Base-by-base conservation (phyloP, 805 yeast genomes). In the Lipomyces japonicus region DNA sequence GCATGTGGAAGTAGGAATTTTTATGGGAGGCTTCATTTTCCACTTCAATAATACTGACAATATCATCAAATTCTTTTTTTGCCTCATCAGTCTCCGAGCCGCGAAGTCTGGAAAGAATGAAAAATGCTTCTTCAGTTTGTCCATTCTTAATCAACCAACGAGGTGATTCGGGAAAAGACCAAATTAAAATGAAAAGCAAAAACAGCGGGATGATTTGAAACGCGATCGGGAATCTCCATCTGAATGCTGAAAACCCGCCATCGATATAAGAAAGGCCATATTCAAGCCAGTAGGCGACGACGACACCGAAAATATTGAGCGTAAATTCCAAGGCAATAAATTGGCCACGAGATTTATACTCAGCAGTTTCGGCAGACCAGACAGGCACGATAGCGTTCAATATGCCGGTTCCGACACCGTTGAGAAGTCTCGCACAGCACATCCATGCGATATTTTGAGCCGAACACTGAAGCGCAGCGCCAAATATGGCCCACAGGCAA, bases 141-240 rank as follows among this genome's bases (percentile, higher is more conserved):
- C 84, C 81, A 55, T 82, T 80, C 62, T 80, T 79, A 10, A 87
- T 86, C 63, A 76, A 82, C 66, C 74, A 88, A 51, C 96, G 72
- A 0, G 96, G 96, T 37, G 88, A 78, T 64, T 88, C 96, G 0
- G 96, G 96, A 26, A 87, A 68, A 35, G 79, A 74, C 50, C 69
- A 61, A 32, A 71, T 70, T 16, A 24, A 69, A 23, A 39, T 81
- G 81, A 84, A 86, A 83, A 28, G 82, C 65, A 47, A 82, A 63
- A 42, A 82, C 68, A 49, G 82, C 61, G 80, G 81, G 31, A 81
- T 52, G 50, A 80, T 72, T 66, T 83, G 89, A 63, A 82, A 71
- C 1, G 83, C 81, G 53, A 83, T 74, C n/a, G 88, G 86, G 62
- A 83, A 74, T 70, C 89, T 77, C 86, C 88, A 83, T 19, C 81